Percentiles rank a stretch among this genome's conserved stretches.
These are phyloP conservation scores for Porogramme epimiltina DNA, from an alignment of 1,284 basidiomycete species.

Conservation along the genomic window DNA sequence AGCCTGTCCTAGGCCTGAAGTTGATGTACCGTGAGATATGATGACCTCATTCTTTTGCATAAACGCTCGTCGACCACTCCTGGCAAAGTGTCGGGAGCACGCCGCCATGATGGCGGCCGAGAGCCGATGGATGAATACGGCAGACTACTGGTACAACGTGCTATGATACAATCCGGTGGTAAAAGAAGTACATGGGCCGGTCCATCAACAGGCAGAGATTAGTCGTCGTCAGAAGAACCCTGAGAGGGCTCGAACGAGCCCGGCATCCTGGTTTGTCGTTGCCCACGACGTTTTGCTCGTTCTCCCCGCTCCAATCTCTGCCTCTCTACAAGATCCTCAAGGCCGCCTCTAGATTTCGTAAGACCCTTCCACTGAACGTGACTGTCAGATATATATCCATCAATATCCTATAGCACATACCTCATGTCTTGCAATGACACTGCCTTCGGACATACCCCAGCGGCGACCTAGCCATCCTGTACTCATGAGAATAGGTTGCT, in stretches of 20 bases:
- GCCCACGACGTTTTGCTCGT: constrained; percentile 13
- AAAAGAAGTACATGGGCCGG: not conserved
- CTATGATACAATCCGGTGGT: not conserved
- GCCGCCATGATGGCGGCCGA: too few relatives aligned
- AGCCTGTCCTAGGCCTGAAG: too few relatives aligned
- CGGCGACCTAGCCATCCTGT: constrained; percentile 81
- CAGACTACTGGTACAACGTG: not conserved
- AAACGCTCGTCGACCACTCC: too few relatives aligned
- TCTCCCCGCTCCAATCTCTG: constrained; percentile 36
- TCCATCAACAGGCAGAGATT: not conserved
- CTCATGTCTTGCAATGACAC: constrained; percentile 82
- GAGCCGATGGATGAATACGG: not conserved
- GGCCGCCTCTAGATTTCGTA: constrained; percentile 62
- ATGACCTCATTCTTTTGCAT: too few relatives aligned
- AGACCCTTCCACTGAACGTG: constrained; percentile 83
- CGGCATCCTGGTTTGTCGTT: constrained; percentile 19
- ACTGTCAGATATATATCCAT: not conserved
- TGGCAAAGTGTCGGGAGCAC: too few relatives aligned
- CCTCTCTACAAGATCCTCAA: constrained; percentile 81
- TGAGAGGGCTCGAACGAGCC: constrained; percentile 20
- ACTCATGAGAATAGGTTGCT: constrained; percentile 90
- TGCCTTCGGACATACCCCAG: constrained; percentile 46
- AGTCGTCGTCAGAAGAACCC: constrained; percentile 14
- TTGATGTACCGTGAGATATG: too few relatives aligned
- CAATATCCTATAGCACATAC: constrained; percentile 6